Percentiles rank a stretch among this genome's conserved stretches.
Conservation (phyloP, 2,329 filamentous ascomycete species). For the Penicillium sp. region DNA sequence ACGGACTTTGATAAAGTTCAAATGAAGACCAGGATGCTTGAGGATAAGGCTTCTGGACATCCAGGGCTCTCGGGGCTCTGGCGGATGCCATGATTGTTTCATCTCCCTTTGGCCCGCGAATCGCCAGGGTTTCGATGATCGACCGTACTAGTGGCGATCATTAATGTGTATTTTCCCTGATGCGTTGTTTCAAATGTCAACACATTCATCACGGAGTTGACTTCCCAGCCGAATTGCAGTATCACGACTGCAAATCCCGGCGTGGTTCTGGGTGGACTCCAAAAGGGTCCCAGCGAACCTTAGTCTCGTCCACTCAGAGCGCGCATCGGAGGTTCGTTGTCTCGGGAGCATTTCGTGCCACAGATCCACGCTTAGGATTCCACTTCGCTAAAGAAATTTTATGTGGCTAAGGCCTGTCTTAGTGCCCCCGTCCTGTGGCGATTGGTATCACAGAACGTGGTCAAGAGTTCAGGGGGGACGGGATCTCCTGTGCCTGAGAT, state of each 20-base stretch:
- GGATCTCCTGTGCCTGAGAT: neutral
- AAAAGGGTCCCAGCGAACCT: constrained; percentile 3
- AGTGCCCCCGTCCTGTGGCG: neutral
- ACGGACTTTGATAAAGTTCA: neutral
- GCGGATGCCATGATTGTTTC: neutral
- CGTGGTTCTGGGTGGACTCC: neutral
- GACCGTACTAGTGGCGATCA: neutral
- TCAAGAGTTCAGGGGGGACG: neutral
- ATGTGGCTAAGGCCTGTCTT: constrained; percentile 1
- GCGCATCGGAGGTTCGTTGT: constrained; percentile 5
- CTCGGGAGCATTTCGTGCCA: constrained; percentile 2
- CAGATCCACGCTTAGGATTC: neutral
- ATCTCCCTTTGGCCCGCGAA: neutral
- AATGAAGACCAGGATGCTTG: neutral
- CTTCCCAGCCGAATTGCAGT: neutral
- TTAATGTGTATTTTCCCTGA: neutral
- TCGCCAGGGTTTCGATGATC: neutral
- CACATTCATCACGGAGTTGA: neutral
- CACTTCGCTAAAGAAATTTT: neutral
- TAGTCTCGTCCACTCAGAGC: constrained; percentile 1
- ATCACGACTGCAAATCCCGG: neutral
- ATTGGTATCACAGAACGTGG: neutral
- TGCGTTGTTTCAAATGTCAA: neutral
- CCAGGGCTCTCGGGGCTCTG: neutral
- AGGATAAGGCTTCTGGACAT: neutral